Conservation (phyloP, 2,329 filamentous ascomycete species). For the Fusarium sacchari region DNA sequence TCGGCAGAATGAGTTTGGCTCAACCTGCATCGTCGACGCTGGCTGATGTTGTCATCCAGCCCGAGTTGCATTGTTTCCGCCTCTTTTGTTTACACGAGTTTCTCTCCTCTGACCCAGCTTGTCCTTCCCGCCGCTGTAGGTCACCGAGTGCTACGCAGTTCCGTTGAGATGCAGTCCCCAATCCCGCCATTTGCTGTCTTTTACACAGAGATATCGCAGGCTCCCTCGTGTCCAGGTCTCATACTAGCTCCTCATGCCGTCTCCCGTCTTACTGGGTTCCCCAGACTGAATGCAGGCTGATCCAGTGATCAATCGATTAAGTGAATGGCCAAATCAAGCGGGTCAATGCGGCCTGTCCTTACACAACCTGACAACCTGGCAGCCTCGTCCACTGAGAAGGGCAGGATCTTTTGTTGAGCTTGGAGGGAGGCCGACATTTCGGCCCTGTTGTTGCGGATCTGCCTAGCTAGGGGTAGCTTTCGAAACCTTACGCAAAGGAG, state of each 20-base stretch:
- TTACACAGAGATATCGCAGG: constrained; percentile 26
- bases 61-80: constrained; percentile 23
- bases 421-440: constrained; percentile 33
- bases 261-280: constrained; percentile 29
- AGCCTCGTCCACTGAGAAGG: constrained; percentile 31
- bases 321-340: constrained; percentile 12
- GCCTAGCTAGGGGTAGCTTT: constrained; percentile 28
- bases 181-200: constrained; percentile 14
- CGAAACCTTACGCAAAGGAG: constrained; percentile 34
- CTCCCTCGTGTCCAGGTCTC: constrained; percentile 29
- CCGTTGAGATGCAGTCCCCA: constrained; percentile 6
- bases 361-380: constrained; percentile 22
- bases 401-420: constrained; percentile 36
- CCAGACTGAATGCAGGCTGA: constrained; percentile 12
- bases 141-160: not conserved
- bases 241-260: constrained; percentile 24
- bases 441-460: constrained; percentile 38
- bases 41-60: constrained; percentile 20
- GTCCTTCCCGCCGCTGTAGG: constrained; percentile 16
- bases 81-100: constrained; percentile 13
- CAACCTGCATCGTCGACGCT: constrained; percentile 6
- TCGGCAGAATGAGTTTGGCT: constrained; percentile 8
- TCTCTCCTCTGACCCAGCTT: constrained; percentile 2
- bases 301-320: constrained; percentile 30
- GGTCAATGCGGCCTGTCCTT: constrained; percentile 7